A percentile compares a stretch with the other conserved stretches of the same genome.
phyloP scores from a whole-genome alignment of 2,329 filamentous ascomycete genomes.

The Aureobasidium vineae region DNA sequence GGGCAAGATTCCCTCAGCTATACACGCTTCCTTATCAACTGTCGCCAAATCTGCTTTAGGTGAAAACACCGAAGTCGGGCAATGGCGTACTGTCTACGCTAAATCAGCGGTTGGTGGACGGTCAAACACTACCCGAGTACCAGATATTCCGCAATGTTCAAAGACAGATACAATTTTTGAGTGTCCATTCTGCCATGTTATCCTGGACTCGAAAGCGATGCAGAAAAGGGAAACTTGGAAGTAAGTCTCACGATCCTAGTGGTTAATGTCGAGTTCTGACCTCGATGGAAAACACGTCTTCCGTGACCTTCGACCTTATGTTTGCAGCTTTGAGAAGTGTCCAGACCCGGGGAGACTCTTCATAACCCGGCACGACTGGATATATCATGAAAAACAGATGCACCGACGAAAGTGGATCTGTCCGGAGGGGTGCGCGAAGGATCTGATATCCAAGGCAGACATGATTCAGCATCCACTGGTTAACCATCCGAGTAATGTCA shows the following conservation, averaged over 20 bases:
- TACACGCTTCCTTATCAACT: background rate
- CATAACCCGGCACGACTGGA: background rate
- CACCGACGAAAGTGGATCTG: slow-evolving; percentile 4
- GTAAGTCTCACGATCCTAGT: background rate
- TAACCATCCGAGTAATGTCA: background rate
- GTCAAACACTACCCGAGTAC: background rate
- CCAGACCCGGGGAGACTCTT: background rate
- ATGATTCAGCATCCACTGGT: background rate
- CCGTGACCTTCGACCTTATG: background rate
- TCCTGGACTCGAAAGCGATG: background rate
- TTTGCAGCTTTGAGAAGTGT: background rate
- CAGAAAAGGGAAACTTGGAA: slow-evolving; percentile 1
- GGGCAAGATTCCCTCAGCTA: background rate
- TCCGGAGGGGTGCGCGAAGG: background rate
- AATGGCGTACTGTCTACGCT: background rate
- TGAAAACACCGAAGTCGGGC: background rate
- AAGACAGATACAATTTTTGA: background rate
- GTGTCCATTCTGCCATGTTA: background rate
- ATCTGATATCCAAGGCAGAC: background rate
- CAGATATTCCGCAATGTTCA: background rate
- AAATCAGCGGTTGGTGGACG: background rate
- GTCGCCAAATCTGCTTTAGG: background rate
- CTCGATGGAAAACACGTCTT: background rate
- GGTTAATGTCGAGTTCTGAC: background rate
- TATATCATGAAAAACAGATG: slow-evolving; percentile 6